Evolutionary conservation across 208 protist species (phyloP), one percentile per base, ranked within the genome.

Genomic region (Crithidia expoeki): DNA sequence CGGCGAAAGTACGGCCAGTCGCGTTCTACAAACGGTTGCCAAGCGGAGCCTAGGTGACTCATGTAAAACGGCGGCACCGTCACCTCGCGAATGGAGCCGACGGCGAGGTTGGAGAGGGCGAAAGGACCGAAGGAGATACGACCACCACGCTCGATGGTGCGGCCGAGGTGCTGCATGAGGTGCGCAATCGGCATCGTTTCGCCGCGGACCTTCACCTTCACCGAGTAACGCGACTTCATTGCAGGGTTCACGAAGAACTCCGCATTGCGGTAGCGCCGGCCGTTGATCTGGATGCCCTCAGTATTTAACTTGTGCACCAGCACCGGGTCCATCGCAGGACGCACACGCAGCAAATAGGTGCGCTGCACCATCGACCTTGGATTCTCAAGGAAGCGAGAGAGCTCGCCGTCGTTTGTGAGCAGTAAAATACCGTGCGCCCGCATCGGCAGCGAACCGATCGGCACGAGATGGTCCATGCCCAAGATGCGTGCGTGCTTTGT

Each of bases 391-490:
- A 91, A 92, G 34, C 81, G 80, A 16, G 88, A 87, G 16, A 96
- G 83, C 79, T 96, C 92, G 30, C 92, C 92, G 75, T 96, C 92
- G 69, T 96, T 96, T 9, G 89, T 95, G 59, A 96, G 80, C 17
- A 96, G 79, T 27, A 96, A 69, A 21, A 95, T 67, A 34, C 92
- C 92, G 66, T 95, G 89, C 1, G 89, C 77, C 3, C 87, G 85
- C 84, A 93, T 90, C 53, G 89, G 92, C 59, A 96, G 80, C 17
- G 92, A 95, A 38, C 89, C 88, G 30, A 96, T 81, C 21, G 92
- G 89, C 23, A 96, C 82, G 47, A 96, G 83, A 62, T 96, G 92
- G 65, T 94, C 87, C 74, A 95, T 86, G 53, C 92, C 92, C 25
- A 95, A 74, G 65, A 94, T 94, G 28, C 80, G 78, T 0, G 92